Evolutionary conservation across 106 monocot genomes (phyloP).

Genomic region (Allium cepa): DNA sequence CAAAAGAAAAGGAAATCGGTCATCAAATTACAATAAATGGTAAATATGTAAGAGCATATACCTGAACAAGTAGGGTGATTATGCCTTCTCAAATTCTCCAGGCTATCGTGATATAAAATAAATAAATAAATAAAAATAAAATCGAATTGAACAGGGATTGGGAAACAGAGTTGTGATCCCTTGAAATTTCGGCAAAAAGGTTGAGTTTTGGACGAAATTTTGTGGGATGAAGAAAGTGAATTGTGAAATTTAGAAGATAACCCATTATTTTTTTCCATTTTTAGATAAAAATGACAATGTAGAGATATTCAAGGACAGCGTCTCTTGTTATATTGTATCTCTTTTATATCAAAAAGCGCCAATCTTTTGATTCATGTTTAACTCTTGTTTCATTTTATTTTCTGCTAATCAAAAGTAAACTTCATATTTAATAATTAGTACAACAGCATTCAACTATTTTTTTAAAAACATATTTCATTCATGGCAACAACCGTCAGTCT

Average conservation of each 20-base stretch:
- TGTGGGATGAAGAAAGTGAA: not conserved
- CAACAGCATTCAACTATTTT: too few relatives aligned
- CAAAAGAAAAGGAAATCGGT: too few relatives aligned
- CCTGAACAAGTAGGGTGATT: not conserved
- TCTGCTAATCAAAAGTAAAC: too few relatives aligned
- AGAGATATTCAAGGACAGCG: constrained; percentile 4
- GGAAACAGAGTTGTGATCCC: not conserved
- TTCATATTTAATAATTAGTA: too few relatives aligned
- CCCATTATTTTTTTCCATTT: not conserved
- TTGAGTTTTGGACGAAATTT: not conserved
- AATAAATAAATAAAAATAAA: not conserved
- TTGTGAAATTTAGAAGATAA: not conserved
- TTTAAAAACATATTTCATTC: too few relatives aligned
- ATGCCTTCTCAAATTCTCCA: constrained; percentile 1
- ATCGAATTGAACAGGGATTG: not conserved
- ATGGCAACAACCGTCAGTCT: too few relatives aligned
- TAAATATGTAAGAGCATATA: not conserved
- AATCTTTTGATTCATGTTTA: too few relatives aligned
- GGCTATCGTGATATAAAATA: too few relatives aligned
- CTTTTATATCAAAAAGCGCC: too few relatives aligned
- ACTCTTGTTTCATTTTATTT: too few relatives aligned
- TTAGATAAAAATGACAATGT: not conserved
- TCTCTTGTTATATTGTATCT: not conserved
- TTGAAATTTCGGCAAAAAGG: not conserved
- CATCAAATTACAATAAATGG: too few relatives aligned